Evolutionary conservation across 805 yeast species (phyloP).

Genomic region (Candida ulmi): DNA sequence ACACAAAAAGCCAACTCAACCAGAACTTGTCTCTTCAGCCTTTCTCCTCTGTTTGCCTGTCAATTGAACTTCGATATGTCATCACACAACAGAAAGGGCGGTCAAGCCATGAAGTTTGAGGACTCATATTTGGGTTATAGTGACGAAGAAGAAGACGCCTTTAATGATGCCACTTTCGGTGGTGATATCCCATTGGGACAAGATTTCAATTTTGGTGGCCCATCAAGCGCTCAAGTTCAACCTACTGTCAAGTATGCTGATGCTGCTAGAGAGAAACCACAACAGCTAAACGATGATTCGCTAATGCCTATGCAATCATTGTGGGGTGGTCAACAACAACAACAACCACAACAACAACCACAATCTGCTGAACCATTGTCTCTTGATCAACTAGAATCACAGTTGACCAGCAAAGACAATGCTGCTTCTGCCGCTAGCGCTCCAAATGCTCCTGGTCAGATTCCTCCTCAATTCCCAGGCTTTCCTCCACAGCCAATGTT

Average conservation of each 20-base stretch:
- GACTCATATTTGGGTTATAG: slow-evolving; percentile 72
- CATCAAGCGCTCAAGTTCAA: slow-evolving; percentile 14
- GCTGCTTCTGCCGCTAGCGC: slow-evolving; percentile 21
- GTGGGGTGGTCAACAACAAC: slow-evolving; percentile 40
- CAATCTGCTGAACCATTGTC: slow-evolving; percentile 44
- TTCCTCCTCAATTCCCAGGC: slow-evolving; percentile 18
- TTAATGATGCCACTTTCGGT: slow-evolving; percentile 80
- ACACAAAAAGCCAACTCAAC: too few species aligned
- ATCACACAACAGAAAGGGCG: slow-evolving; percentile 5
- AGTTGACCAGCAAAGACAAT: slow-evolving; percentile 20
- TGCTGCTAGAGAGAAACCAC: slow-evolving; percentile 28
- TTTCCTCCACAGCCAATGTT: slow-evolving; percentile 18
- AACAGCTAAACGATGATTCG: slow-evolving; percentile 29
- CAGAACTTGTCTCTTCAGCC: too few species aligned
- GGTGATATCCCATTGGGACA: slow-evolving; percentile 43
- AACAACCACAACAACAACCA: slow-evolving; percentile 7
- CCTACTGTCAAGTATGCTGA: slow-evolving; percentile 36
- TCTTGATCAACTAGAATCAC: slow-evolving; percentile 82
- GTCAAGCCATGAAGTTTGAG: slow-evolving; percentile 60
- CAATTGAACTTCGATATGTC: slow-evolving; percentile 7
- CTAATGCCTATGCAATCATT: slow-evolving; percentile 68
- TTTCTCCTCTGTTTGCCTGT: too few species aligned
- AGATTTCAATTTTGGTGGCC: slow-evolving; percentile 59
- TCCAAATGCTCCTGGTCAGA: slow-evolving; percentile 24
- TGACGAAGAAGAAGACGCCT: slow-evolving; percentile 75